Conservation (phyloP, 495 filamentous ascomycete genomes). For the Podospora comata region DNA sequence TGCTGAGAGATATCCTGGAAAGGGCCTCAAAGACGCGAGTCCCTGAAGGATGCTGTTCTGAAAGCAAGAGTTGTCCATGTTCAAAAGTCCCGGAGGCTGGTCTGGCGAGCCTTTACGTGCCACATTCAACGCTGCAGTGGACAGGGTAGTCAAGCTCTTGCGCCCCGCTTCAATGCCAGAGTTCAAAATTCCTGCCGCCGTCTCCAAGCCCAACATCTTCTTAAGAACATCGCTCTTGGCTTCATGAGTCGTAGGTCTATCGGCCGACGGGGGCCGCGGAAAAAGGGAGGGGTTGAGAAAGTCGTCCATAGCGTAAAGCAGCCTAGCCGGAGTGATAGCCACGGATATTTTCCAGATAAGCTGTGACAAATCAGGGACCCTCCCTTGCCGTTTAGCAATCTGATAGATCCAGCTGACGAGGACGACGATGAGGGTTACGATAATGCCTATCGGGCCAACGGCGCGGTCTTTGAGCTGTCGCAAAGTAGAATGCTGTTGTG, state of each 20-base stretch:
- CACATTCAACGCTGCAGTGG: slow-evolving; percentile 39
- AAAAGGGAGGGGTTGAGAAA: slow-evolving; percentile 39
- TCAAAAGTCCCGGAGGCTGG: slow-evolving; percentile 75
- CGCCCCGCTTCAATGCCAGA: slow-evolving; percentile 29
- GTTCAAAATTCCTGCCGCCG: slow-evolving; percentile 11
- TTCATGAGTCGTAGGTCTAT: slow-evolving; percentile 40
- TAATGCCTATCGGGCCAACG: slow-evolving; percentile 34
- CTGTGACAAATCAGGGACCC: slow-evolving; percentile 27
- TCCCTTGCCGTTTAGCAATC: slow-evolving; percentile 30
- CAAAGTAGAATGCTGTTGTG: slow-evolving; percentile 22
- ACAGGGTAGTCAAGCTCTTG: slow-evolving; percentile 48
- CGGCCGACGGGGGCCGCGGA: slow-evolving; percentile 26
- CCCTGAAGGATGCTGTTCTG: slow-evolving; percentile 95
- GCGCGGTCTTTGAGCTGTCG: slow-evolving; percentile 31
- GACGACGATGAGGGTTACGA: slow-evolving; percentile 40
- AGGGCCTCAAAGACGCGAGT: slow-evolving; percentile 67
- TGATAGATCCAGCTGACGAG: slow-evolving; percentile 42
- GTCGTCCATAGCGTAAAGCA: slow-evolving; percentile 59
- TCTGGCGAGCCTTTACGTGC: slow-evolving; percentile 33
- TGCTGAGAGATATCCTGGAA: slow-evolving; percentile 52
- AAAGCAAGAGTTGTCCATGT: slow-evolving; percentile 93
- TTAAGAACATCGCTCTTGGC: slow-evolving; percentile 67
- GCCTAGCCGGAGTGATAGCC: slow-evolving; percentile 54
- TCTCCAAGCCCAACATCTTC: slow-evolving; percentile 64
- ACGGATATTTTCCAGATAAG: slow-evolving; percentile 65